Evolutionary conservation across 2,329 filamentous ascomycete genomes (phyloP).

Genomic region (Talaromyces sp.): DNA sequence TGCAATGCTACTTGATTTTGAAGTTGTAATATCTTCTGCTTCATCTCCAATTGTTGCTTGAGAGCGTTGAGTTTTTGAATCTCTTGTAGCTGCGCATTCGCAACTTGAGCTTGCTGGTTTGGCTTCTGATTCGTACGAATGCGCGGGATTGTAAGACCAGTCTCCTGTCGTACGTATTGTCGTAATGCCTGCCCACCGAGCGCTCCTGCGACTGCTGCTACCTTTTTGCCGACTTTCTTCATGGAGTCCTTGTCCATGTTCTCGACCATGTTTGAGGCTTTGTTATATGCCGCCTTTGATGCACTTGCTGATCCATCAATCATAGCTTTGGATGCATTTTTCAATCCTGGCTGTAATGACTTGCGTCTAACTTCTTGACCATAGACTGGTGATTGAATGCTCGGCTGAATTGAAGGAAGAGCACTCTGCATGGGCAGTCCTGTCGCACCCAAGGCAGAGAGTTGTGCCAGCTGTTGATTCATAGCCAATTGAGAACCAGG

Average conservation of each 20-base stretch:
- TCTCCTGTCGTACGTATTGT: slow-evolving; percentile 11
- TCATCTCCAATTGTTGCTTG: slow-evolving; percentile 10
- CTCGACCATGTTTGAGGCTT: slow-evolving; percentile 13
- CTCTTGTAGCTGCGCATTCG: slow-evolving; percentile 8
- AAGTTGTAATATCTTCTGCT: slow-evolving; percentile 9
- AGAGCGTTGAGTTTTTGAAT: slow-evolving; percentile 11
- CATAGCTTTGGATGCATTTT: slow-evolving; percentile 6
- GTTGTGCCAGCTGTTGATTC: background rate
- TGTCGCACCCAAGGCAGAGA: background rate
- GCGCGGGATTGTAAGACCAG: slow-evolving; percentile 8
- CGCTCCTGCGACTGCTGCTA: slow-evolving; percentile 14
- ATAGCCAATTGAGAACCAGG: background rate
- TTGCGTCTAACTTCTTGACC: slow-evolving; percentile 12
- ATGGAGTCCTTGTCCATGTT: slow-evolving; percentile 15
- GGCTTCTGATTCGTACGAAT: slow-evolving; percentile 1
- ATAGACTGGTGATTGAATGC: background rate
- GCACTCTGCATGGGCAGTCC: background rate
- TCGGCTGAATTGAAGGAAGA: slow-evolving; percentile 10
- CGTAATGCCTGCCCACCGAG: background rate
- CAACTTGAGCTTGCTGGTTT: background rate
- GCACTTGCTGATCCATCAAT: slow-evolving; percentile 12
- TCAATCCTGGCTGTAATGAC: slow-evolving; percentile 7
- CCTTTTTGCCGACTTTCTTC: slow-evolving; percentile 14
- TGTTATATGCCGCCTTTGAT: slow-evolving; percentile 13
- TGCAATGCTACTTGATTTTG: slow-evolving; percentile 7